A percentile compares a stretch with the other conserved stretches of the same genome.
Evolutionary conservation across 805 yeast genomes (phyloP).

Genomic region (Ogataea pignaliae): DNA sequence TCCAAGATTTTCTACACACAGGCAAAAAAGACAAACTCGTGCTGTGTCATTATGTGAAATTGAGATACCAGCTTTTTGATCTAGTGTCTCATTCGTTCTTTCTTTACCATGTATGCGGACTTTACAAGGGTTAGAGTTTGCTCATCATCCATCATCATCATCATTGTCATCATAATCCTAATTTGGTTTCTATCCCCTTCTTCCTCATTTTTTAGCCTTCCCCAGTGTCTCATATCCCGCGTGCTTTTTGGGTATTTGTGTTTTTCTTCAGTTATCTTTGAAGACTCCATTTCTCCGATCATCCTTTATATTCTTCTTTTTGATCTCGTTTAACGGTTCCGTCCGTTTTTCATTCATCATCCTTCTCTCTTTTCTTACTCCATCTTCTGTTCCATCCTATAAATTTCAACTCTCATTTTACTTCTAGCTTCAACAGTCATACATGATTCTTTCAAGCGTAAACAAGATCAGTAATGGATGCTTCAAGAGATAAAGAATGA

Average conservation of each 20-base stretch:
- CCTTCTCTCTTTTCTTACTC: not conserved
- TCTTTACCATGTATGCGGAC: no score
- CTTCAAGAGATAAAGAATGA: no score
- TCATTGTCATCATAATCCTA: no score
- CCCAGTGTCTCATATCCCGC: not conserved
- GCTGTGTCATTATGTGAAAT: constrained; percentile 68
- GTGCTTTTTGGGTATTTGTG: not conserved
- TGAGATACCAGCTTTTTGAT: not conserved
- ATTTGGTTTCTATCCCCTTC: not conserved
- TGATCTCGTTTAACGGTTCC: no score
- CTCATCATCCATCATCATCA: no score
- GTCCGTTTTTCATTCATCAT: not conserved
- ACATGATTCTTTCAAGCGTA: not conserved
- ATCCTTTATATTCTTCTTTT: no score
- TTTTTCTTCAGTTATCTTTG: not conserved
- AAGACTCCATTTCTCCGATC: no score
- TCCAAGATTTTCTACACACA: constrained; percentile 95
- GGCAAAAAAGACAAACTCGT: constrained; percentile 91
- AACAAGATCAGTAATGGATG: no score
- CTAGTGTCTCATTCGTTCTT: no score
- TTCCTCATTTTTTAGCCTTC: not conserved
- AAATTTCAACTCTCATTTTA: not conserved
- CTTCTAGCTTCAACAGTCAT: not conserved
- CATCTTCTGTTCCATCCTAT: not conserved
- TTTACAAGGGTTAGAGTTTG: no score